These are phyloP conservation scores for Wickerhamomyces alni DNA, from an alignment of 805 yeast species.

Conservation along the genomic window DNA sequence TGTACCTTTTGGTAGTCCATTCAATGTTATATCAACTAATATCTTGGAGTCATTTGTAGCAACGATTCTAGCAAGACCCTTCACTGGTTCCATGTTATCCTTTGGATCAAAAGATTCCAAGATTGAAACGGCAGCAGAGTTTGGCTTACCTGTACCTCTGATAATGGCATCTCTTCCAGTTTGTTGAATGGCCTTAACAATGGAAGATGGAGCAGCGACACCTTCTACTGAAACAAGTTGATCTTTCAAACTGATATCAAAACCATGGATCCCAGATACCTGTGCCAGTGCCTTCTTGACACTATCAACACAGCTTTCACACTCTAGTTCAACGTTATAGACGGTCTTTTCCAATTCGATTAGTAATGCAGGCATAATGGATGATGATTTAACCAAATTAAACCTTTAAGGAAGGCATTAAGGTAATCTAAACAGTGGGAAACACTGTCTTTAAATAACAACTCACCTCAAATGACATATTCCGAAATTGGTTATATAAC, in stretches of 20 bases:
- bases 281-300: slow-evolving; percentile 38
- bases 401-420: neutral
- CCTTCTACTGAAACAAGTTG: slow-evolving; percentile 69
- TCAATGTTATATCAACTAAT: slow-evolving; percentile 72
- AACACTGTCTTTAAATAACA: neutral
- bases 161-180: slow-evolving; percentile 88
- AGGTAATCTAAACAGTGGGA: neutral
- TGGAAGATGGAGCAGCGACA: slow-evolving; percentile 64
- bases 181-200: slow-evolving; percentile 60
- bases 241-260: slow-evolving; percentile 50
- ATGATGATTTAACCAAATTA: no score
- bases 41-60: slow-evolving; percentile 47
- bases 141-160: slow-evolving; percentile 83
- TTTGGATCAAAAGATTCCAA: slow-evolving; percentile 60
- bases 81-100: slow-evolving; percentile 47
- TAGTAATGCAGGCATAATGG: slow-evolving; percentile 9
- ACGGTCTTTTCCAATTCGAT: slow-evolving; percentile 35
- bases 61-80: slow-evolving; percentile 84
- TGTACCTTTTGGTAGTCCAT: slow-evolving; percentile 57
- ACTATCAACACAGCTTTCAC: slow-evolving; percentile 39
- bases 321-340: slow-evolving; percentile 82
- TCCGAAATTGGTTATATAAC: neutral
- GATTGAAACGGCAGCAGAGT: slow-evolving; percentile 88
- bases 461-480: slow-evolving; percentile 19
- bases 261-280: slow-evolving; percentile 43